Conservation (phyloP, 2,329 filamentous ascomycete genomes). For the Aspergillus luchuensis region DNA sequence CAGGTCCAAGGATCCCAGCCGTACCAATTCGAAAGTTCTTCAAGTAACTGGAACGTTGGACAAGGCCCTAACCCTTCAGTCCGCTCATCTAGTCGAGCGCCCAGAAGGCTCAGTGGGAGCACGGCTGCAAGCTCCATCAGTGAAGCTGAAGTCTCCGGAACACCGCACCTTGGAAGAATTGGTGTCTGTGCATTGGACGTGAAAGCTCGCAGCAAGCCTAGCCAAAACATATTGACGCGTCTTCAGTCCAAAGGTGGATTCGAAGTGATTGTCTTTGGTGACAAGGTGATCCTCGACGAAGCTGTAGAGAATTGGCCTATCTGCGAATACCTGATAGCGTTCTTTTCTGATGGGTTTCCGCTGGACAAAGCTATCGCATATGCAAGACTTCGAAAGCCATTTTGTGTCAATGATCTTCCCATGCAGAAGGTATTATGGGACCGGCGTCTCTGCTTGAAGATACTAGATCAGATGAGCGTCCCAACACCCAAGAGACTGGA, state of each 20-base stretch:
- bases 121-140: slow-evolving; percentile 81
- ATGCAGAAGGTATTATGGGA: slow-evolving; percentile 99
- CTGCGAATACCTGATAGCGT: slow-evolving; percentile 95
- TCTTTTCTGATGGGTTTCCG: slow-evolving; percentile 97
- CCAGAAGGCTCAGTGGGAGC: slow-evolving; percentile 78
- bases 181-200: slow-evolving; percentile 94
- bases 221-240: slow-evolving; percentile 90
- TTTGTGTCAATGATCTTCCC: slow-evolving; percentile 94
- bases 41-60: slow-evolving; percentile 40
- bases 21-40: slow-evolving; percentile 23
- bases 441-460: slow-evolving; percentile 80
- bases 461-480: slow-evolving; percentile 86
- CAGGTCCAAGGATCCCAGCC: slow-evolving; percentile 21
- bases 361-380: slow-evolving; percentile 97
- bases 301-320: slow-evolving; percentile 95
- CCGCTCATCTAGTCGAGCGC: slow-evolving; percentile 66
- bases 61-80: slow-evolving; percentile 35
- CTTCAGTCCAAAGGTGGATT: slow-evolving; percentile 90
- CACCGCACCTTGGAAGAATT: slow-evolving; percentile 63
- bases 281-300: slow-evolving; percentile 98
- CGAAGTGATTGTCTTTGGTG: slow-evolving; percentile 95
- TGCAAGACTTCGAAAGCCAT: slow-evolving; percentile 87
- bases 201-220: slow-evolving; percentile 95
- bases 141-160: slow-evolving; percentile 51
- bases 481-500: slow-evolving; percentile 87